phyloP scores from a whole-genome alignment of 352 stramenopile genomes.

The Phytophthora rubi region DNA sequence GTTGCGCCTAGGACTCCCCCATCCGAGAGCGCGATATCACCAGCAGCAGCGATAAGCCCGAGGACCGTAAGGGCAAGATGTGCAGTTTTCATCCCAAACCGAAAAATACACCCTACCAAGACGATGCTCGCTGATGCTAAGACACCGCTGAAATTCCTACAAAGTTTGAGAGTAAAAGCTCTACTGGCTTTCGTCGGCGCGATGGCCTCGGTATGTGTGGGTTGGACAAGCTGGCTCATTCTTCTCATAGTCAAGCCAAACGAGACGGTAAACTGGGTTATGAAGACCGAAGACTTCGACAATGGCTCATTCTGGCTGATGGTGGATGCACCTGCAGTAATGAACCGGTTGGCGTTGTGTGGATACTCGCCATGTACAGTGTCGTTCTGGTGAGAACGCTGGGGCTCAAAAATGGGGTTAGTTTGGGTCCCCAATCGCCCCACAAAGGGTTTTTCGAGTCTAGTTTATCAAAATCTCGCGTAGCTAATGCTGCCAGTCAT shows the following conservation, averaged over 20 bases:
- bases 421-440: background rate
- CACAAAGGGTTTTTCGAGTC: background rate
- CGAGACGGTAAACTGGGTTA: conserved; percentile 29
- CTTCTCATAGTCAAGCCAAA: conserved; percentile 21
- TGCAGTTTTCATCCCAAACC: background rate
- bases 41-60: background rate
- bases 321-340: background rate
- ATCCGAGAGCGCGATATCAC: background rate
- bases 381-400: conserved; percentile 1
- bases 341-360: background rate
- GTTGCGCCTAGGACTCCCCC: background rate
- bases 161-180: background rate
- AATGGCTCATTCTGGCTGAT: conserved; percentile 37
- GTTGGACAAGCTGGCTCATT: conserved; percentile 17
- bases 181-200: background rate
- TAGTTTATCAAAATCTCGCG: background rate
- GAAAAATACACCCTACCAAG: background rate
- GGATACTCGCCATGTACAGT: background rate
- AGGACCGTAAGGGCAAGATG: background rate
- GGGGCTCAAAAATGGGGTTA: background rate
- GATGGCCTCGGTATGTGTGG: background rate
- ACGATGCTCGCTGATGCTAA: background rate
- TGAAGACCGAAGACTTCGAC: conserved; percentile 26
- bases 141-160: background rate
- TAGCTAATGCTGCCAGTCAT: background rate